Evolutionary conservation across 805 yeast genomes (phyloP).

Genomic region (Wickerhamiella bombiphila): DNA sequence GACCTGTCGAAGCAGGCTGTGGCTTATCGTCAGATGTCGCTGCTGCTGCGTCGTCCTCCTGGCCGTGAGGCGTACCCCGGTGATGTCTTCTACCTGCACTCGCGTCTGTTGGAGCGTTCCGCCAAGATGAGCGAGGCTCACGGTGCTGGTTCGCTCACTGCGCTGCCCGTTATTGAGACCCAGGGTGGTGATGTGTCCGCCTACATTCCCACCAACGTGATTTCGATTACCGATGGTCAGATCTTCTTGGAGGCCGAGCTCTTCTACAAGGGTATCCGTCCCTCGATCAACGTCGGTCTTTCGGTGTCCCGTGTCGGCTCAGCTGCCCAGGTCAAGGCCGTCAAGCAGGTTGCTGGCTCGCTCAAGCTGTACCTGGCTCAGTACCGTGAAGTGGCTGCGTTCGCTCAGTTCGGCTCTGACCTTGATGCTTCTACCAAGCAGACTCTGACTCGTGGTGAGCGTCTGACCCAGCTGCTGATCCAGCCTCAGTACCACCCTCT

Average conservation of each 20-base stretch:
- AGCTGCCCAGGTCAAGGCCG: conserved; percentile 99
- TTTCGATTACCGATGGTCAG: conserved; percentile 96
- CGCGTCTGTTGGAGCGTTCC: conserved; percentile 91
- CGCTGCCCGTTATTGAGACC: conserved; percentile 92
- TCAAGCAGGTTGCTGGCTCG: conserved; percentile 99
- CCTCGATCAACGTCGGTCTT: conserved; percentile 99
- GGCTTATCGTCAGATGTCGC: conserved; percentile 98
- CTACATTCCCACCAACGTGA: conserved; percentile 94
- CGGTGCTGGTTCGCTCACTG: conserved; percentile 93
- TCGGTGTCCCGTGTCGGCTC: conserved; percentile 99
- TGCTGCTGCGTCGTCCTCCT: conserved; percentile 92
- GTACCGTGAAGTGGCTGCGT: conserved; percentile 99
- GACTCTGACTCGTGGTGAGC: conserved; percentile 99
- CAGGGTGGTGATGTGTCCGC: conserved; percentile 99
- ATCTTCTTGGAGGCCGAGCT: conserved; percentile 98
- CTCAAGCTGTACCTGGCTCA: conserved; percentile 99
- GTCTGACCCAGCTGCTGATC: conserved; percentile 96
- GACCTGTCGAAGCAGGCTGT: conserved; percentile 99
- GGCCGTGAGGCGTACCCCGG: conserved; percentile 97
- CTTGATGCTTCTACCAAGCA: conserved; percentile 99
- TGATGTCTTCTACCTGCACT: conserved; percentile 92
- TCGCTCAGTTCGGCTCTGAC: conserved; percentile 99
- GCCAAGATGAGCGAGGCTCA: conserved; percentile 84
- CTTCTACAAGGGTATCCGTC: conserved; percentile 99
- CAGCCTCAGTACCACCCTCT: conserved; percentile 95